A percentile compares a stretch with the other conserved stretches of the same genome.
phyloP scores from a whole-genome alignment of 768 basidiomycete species.

The Dioszegia hungarica region DNA sequence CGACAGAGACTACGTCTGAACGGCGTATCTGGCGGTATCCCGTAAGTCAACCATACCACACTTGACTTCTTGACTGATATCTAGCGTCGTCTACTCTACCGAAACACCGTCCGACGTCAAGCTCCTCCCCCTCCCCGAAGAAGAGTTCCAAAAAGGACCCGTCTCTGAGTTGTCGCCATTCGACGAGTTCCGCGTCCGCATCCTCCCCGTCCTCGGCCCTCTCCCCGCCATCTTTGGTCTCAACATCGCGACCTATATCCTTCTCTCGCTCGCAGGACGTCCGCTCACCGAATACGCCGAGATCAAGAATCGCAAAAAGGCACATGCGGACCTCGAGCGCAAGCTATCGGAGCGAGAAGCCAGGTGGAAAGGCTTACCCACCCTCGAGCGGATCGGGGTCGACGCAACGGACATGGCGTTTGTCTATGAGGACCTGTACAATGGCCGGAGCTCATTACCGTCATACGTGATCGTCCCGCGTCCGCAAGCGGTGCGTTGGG shows the following conservation, averaged over 20 bases:
- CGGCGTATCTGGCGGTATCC: conserved; percentile 51
- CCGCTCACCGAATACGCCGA: conserved; percentile 77
- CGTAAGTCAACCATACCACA: conserved; percentile 44
- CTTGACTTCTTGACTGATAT: conserved; percentile 36
- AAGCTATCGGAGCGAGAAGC: conserved; percentile 72
- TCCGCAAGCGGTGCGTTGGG: conserved; percentile 79
- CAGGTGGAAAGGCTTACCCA: conserved; percentile 57
- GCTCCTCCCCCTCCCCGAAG: conserved; percentile 81
- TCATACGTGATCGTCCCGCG: conserved; percentile 69
- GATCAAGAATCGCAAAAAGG: conserved; percentile 75
- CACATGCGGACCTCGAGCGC: conserved; percentile 72
- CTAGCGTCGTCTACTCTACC: conserved; percentile 88
- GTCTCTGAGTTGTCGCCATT: conserved; percentile 85
- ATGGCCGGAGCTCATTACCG: conserved; percentile 66
- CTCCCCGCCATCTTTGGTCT: conserved; percentile 88
- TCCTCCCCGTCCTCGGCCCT: conserved; percentile 81
- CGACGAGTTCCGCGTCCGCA: conserved; percentile 88
- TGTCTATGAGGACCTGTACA: conserved; percentile 80
- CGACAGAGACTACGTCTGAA: conserved; percentile 57
- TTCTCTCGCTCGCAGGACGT: conserved; percentile 78
- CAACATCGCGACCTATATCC: conserved; percentile 78
- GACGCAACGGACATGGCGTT: conserved; percentile 65
- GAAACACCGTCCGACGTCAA: conserved; percentile 86
- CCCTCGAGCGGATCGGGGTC: conserved; percentile 53
- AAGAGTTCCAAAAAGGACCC: conserved; percentile 82